phyloP scores from a whole-genome alignment of 495 filamentous ascomycete genomes.

The Xylaria bambusicola region DNA sequence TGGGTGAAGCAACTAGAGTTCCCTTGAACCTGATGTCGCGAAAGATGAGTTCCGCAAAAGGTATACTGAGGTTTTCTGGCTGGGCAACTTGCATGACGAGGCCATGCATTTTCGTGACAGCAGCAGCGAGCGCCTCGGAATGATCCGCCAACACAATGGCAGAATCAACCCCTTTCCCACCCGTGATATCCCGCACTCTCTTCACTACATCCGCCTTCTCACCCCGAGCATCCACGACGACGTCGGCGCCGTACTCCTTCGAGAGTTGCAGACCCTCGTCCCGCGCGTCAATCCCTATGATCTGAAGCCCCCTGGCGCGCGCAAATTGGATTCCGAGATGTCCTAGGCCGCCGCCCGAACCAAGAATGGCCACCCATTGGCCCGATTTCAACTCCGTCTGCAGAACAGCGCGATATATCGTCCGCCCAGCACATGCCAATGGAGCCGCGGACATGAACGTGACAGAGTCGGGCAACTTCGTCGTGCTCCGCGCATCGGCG shows the following conservation, averaged over 20 bases:
- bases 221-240: conserved; percentile 52
- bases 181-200: conserved; percentile 49
- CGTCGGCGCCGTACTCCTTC: conserved; percentile 47
- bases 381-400: conserved; percentile 47
- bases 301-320: conserved; percentile 43
- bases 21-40: conserved; percentile 56
- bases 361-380: conserved; percentile 54
- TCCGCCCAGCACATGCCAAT: conserved; percentile 59
- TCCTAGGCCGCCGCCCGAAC: conserved; percentile 60
- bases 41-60: conserved; percentile 56
- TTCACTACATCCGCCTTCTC: conserved; percentile 44
- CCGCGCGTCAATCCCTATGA: conserved; percentile 58
- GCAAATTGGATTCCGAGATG: conserved; percentile 53
- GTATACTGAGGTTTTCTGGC: conserved; percentile 48
- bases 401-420: conserved; percentile 53
- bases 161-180: conserved; percentile 47
- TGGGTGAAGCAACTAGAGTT: conserved; percentile 45
- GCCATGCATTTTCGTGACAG: conserved; percentile 58
- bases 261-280: conserved; percentile 54
- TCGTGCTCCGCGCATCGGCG: conserved; percentile 47
- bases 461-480: conserved; percentile 49
- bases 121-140: conserved; percentile 51
- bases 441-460: conserved; percentile 54
- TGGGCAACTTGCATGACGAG: conserved; percentile 58
- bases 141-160: conserved; percentile 49